Percentiles rank a stretch among this genome's conserved stretches.
Evolutionary conservation across 2,329 filamentous ascomycete genomes (phyloP).

Genomic region (Endoconidiophora polonica): DNA sequence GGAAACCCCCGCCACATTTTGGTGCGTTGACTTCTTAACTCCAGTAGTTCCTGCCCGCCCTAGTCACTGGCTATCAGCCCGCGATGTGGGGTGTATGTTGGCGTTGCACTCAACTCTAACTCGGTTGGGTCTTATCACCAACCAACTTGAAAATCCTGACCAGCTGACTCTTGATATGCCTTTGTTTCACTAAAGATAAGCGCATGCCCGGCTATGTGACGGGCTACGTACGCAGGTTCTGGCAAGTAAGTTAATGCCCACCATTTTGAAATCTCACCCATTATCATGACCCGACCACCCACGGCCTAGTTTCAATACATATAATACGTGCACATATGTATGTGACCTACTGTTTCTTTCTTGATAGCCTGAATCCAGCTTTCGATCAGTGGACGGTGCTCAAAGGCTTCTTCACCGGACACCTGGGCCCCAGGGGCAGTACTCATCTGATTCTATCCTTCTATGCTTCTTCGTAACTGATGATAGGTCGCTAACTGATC

Average conservation of each 20-base stretch:
- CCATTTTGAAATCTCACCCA: not conserved
- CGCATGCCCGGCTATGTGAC: constrained; percentile 79
- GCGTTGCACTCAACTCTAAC: no score
- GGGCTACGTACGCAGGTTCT: constrained; percentile 89
- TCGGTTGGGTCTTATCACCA: not conserved
- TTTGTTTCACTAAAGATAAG: constrained; percentile 39
- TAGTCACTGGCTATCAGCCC: no score
- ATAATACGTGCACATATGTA: no score
- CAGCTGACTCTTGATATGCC: constrained; percentile 2
- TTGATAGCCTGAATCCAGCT: no score
- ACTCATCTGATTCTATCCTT: not conserved
- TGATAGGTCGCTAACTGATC: not conserved
- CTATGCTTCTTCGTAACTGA: not conserved
- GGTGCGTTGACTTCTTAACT: constrained; percentile 39
- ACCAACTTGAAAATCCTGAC: constrained; percentile 5
- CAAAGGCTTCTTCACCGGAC: no score
- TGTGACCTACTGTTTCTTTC: no score
- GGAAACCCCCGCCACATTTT: constrained; percentile 93
- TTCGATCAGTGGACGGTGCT: no score
- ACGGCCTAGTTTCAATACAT: not conserved
- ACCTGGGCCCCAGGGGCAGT: not conserved
- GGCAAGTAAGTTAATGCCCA: constrained; percentile 55
- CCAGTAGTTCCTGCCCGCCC: not conserved
- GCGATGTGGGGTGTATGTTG: no score
- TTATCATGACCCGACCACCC: not conserved